Conservation (phyloP, 1,284 basidiomycete genomes). For the Puccinia horiana region DNA sequence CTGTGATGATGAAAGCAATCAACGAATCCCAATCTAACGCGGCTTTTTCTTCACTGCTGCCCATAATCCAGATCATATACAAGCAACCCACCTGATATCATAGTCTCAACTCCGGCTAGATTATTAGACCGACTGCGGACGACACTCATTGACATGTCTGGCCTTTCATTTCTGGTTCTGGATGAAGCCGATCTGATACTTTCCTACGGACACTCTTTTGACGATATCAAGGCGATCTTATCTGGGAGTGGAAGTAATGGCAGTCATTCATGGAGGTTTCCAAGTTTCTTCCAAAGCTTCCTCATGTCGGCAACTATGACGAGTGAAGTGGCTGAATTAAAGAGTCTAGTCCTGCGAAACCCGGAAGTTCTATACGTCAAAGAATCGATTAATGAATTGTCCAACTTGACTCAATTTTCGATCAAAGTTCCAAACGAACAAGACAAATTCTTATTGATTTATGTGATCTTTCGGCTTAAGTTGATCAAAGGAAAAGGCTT, state of each 20-base stretch:
- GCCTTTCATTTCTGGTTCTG: conserved; percentile 83
- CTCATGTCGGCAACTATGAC: conserved; percentile 98
- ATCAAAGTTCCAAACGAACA: conserved; percentile 79
- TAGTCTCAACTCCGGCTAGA: conserved; percentile 87
- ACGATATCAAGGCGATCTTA: conserved; percentile 83
- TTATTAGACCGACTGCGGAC: conserved; percentile 76
- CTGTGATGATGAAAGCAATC: not conserved
- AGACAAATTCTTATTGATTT: conserved; percentile 92
- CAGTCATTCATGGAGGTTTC: conserved; percentile 65
- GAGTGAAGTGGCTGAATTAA: conserved; percentile 86
- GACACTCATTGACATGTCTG: conserved; percentile 62
- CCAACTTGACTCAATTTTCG: conserved; percentile 79
- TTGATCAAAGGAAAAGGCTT: conserved; percentile 95
- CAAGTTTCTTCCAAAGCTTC: conserved; percentile 88
- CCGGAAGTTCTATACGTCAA: conserved; percentile 83
- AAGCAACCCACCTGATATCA: conserved; percentile 73
- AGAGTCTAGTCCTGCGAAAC: conserved; percentile 80
- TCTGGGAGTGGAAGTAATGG: conserved; percentile 62
- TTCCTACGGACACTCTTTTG: conserved; percentile 87
- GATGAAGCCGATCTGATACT: conserved; percentile 98
- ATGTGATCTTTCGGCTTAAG: conserved; percentile 90
- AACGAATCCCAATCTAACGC: not conserved
- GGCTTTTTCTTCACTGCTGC: not conserved
- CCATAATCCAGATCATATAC: conserved; percentile 63
- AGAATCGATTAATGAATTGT: conserved; percentile 77